A percentile compares a stretch with the other conserved stretches of the same genome.
Conservation (phyloP, 805 yeast genomes). For the Pichia sporocuriosa region DNA sequence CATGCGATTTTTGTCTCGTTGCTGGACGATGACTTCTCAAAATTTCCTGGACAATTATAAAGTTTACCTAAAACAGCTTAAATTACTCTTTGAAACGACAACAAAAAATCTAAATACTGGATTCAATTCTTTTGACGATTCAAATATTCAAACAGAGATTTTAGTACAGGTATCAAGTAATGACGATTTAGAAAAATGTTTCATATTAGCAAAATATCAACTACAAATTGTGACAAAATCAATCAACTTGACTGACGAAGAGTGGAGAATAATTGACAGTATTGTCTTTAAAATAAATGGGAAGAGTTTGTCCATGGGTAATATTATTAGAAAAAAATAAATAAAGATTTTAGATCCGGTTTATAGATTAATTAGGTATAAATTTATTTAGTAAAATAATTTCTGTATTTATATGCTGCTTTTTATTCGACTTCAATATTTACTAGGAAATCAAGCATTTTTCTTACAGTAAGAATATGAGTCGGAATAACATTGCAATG, state of each 20-base stretch:
- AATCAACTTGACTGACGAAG: neutral
- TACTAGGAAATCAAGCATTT: constrained; percentile 49
- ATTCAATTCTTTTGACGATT: too few relatives aligned
- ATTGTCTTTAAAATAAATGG: neutral
- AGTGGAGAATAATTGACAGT: neutral
- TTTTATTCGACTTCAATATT: constrained; percentile 44
- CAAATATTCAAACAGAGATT: neutral
- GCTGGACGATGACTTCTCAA: constrained; percentile 1
- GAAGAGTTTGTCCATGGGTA: neutral
- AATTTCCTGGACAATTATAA: neutral
- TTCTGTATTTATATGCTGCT: neutral
- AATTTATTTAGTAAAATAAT: neutral
- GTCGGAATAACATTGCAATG: constrained; percentile 52
- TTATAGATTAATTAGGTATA: too few relatives aligned
- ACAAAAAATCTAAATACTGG: neutral
- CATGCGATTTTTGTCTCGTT: neutral
- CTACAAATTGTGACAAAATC: neutral
- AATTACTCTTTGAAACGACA: neutral
- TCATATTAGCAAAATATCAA: constrained; percentile 4
- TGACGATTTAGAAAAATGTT: constrained; percentile 5
- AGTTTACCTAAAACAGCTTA: constrained; percentile 1
- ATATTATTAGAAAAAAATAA: neutral
- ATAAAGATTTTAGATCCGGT: neutral
- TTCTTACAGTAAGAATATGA: constrained; percentile 66
- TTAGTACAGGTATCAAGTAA: neutral